phyloP scores from a whole-genome alignment of 805 yeast species.

The Groenewaldozyma tartarivorans region DNA sequence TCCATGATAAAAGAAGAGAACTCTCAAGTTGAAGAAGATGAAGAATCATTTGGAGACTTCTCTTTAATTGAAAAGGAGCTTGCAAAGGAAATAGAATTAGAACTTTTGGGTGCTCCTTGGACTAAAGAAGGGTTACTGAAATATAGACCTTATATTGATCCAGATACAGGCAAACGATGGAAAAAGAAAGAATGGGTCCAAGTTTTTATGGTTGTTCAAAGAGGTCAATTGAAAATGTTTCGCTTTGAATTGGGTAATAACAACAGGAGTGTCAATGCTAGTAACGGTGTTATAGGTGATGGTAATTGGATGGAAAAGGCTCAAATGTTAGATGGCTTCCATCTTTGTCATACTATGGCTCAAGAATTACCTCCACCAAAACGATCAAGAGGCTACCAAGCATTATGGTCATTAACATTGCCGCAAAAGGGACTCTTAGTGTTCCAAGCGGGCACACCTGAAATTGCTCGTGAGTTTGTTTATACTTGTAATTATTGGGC shows the following conservation, averaged over 20 bases:
- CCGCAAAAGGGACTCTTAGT: conserved; percentile 40
- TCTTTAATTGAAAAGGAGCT: conserved; percentile 28
- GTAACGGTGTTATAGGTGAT: conserved; percentile 35
- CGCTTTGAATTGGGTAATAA: conserved; percentile 32
- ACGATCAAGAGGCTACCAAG: conserved; percentile 28
- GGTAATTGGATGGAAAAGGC: conserved; percentile 67
- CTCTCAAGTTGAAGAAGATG: conserved; percentile 13
- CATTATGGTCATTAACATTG: conserved; percentile 47
- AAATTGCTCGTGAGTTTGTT: conserved; percentile 59
- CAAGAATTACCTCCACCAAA: conserved; percentile 30
- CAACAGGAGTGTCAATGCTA: conserved; percentile 14
- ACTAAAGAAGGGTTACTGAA: conserved; percentile 62
- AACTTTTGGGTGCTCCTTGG: conserved; percentile 68
- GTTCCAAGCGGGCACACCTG: conserved; percentile 58
- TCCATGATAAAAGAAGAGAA: conserved; percentile 22
- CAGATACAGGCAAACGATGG: conserved; percentile 19
- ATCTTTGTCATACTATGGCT: conserved; percentile 38
- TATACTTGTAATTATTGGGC: conserved; percentile 88
- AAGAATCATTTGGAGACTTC: conserved; percentile 21
- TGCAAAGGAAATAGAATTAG: conserved; percentile 50
- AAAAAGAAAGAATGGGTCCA: conserved; percentile 34
- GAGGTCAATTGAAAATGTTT: conserved; percentile 54
- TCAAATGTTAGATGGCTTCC: conserved; percentile 42
- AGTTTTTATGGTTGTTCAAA: conserved; percentile 56
- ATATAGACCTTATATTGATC: conserved; percentile 22